Percentiles rank a stretch among this genome's conserved stretches.
phyloP scores from a whole-genome alignment of 2,329 filamentous ascomycete species.

The Trichoderma sp. region DNA sequence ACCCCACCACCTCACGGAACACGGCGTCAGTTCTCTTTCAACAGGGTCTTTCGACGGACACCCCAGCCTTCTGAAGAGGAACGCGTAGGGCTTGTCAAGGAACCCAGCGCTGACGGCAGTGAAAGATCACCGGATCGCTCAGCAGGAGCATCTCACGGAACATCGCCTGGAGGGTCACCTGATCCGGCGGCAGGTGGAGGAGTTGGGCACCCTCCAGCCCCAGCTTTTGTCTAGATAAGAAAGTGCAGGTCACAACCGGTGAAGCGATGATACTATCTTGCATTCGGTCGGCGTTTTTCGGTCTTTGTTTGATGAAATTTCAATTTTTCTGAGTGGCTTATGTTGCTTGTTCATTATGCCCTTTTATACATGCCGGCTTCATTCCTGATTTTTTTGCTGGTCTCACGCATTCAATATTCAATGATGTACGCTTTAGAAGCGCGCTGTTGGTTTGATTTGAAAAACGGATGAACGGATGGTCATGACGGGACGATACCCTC shows the following conservation, averaged over 20 bases:
- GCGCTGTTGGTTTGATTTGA: constrained; percentile 1
- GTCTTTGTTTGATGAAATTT: background rate
- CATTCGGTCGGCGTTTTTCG: constrained; percentile 19
- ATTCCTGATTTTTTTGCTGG: background rate
- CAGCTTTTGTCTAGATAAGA: constrained; percentile 9
- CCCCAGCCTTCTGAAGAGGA: constrained; percentile 75
- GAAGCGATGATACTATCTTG: background rate
- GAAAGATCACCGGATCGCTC: background rate
- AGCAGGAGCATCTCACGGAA: background rate
- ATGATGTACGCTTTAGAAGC: background rate
- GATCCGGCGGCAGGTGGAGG: background rate
- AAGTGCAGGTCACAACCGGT: constrained; percentile 6
- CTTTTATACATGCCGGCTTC: background rate
- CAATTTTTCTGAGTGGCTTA: background rate
- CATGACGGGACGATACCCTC: constrained; percentile 15
- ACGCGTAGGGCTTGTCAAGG: constrained; percentile 76
- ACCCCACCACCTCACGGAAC: constrained; percentile 64
- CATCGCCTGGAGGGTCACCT: background rate
- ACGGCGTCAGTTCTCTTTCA: constrained; percentile 86
- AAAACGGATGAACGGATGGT: constrained; percentile 14
- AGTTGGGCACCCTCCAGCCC: background rate
- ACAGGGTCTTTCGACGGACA: constrained; percentile 68
- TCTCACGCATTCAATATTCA: background rate
- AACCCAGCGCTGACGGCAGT: constrained; percentile 35
- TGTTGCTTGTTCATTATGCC: background rate